Evolutionary conservation across 2,329 filamentous ascomycete species (phyloP).

Genomic region (Arthrobotrys sinensis): DNA sequence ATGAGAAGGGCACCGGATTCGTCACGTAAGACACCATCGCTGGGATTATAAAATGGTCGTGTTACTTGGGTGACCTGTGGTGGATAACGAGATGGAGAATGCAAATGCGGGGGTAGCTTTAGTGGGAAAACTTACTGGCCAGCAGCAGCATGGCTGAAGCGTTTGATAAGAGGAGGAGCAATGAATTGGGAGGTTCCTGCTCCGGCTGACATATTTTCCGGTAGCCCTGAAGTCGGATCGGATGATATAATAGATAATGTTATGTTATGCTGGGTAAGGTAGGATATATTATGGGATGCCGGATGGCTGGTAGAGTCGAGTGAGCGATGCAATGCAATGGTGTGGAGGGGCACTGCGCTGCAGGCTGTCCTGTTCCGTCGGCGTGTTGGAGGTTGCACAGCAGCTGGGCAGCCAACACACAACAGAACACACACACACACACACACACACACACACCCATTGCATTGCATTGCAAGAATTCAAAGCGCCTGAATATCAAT

Average conservation of each 20-base stretch:
- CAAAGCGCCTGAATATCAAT: no score
- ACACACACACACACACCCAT: no score
- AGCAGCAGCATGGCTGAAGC: conserved; percentile 83
- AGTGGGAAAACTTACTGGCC: conserved; percentile 80
- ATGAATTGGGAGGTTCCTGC: conserved; percentile 41
- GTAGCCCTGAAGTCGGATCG: neutral
- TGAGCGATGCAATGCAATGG: neutral
- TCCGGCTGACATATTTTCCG: neutral
- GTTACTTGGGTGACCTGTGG: conserved; percentile 13
- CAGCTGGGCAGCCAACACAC: conserved; percentile 8
- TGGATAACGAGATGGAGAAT: conserved; percentile 16
- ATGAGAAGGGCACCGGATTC: conserved; percentile 87
- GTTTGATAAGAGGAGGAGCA: conserved; percentile 64
- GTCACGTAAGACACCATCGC: conserved; percentile 91
- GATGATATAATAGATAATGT: neutral
- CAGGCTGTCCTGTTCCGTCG: neutral
- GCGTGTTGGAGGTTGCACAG: conserved; percentile 4
- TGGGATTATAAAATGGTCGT: conserved; percentile 67
- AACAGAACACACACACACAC: neutral
- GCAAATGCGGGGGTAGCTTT: conserved; percentile 68
- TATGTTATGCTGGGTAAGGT: neutral
- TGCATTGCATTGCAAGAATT: no score
- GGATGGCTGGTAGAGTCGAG: no score
- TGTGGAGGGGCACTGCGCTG: neutral
- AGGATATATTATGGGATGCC: no score